Conservation (phyloP, 2,329 filamentous ascomycete species). For the Annulohypoxylon truncatum region DNA sequence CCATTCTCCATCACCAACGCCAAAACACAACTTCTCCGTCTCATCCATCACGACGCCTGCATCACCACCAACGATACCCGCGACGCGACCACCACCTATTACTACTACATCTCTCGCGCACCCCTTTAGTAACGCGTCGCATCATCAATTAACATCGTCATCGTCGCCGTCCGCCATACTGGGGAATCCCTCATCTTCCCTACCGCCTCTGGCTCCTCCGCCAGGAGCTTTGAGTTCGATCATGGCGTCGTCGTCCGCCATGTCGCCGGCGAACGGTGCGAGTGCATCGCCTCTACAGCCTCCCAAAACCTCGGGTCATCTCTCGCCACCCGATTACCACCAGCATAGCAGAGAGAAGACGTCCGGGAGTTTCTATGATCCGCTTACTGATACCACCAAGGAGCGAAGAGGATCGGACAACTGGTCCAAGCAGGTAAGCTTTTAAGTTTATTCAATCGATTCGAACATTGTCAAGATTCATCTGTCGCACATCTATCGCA, state of each 20-base stretch:
- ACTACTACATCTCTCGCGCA: conserved; percentile 41
- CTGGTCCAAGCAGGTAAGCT: conserved; percentile 51
- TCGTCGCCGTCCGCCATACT: conserved; percentile 35
- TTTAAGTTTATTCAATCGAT: conserved; percentile 10
- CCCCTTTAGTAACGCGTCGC: conserved; percentile 47
- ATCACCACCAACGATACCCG: conserved; percentile 36
- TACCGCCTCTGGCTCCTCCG: conserved; percentile 50
- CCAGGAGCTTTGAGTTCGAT: conserved; percentile 49
- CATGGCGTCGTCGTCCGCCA: conserved; percentile 49
- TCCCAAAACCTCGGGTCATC: conserved; percentile 47
- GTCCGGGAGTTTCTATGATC: conserved; percentile 58
- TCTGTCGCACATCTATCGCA: not conserved
- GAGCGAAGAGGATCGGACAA: conserved; percentile 53
- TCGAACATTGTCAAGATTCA: conserved; percentile 12
- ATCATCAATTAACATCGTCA: conserved; percentile 36
- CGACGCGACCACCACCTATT: conserved; percentile 43
- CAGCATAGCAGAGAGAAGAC: conserved; percentile 53
- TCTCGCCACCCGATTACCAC: conserved; percentile 50
- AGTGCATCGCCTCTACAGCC: conserved; percentile 52
- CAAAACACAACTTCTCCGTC: conserved; percentile 40
- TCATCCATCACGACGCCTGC: conserved; percentile 45
- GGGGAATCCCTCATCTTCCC: conserved; percentile 35
- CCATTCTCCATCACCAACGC: conserved; percentile 40
- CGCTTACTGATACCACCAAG: conserved; percentile 57
- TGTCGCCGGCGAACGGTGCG: conserved; percentile 48